Percentiles rank a stretch among this genome's conserved stretches.
phyloP scores from a whole-genome alignment of 345 rosid species.

The Euphorbia lathyris region DNA sequence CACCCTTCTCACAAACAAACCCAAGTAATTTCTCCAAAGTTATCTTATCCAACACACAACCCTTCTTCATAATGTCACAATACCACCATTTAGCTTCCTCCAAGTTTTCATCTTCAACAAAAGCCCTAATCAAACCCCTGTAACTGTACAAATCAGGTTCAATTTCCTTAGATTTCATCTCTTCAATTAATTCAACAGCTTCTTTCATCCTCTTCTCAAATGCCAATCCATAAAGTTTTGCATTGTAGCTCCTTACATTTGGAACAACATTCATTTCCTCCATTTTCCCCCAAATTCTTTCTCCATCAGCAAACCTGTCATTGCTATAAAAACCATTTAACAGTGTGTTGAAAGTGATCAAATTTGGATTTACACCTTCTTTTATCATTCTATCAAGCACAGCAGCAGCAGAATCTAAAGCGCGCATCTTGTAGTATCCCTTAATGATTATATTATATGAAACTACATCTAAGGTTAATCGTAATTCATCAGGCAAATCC shows the following conservation, averaged over 20 bases:
- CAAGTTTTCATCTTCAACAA: conserved; percentile 38
- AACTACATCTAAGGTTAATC: conserved; percentile 44
- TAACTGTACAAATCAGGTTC: conserved; percentile 47
- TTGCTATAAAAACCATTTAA: conserved; percentile 40
- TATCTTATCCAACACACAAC: conserved; percentile 27
- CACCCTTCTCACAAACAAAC: conserved; percentile 50
- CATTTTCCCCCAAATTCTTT: conserved; percentile 36
- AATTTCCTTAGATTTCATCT: conserved; percentile 43
- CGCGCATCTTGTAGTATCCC: conserved; percentile 55
- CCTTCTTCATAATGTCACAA: conserved; percentile 36
- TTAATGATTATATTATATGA: conserved; percentile 59
- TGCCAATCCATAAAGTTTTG: conserved; percentile 50
- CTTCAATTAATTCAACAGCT: conserved; percentile 39
- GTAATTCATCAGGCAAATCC: conserved; percentile 46
- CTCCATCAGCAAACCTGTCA: conserved; percentile 48
- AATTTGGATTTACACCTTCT: conserved; percentile 50
- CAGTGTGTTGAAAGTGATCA: conserved; percentile 54
- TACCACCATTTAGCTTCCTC: conserved; percentile 57
- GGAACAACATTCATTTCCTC: conserved; percentile 37
- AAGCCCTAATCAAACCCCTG: conserved; percentile 56
- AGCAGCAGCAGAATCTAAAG: conserved; percentile 39
- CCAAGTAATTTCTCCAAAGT: conserved; percentile 41
- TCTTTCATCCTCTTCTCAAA: conserved; percentile 38
- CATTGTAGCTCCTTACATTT: conserved; percentile 56
- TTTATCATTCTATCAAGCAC: conserved; percentile 56